Evolutionary conservation across 495 filamentous ascomycete genomes (phyloP), one percentile per base, ranked within the genome.

Genomic region (Daldinia bambusicola): DNA sequence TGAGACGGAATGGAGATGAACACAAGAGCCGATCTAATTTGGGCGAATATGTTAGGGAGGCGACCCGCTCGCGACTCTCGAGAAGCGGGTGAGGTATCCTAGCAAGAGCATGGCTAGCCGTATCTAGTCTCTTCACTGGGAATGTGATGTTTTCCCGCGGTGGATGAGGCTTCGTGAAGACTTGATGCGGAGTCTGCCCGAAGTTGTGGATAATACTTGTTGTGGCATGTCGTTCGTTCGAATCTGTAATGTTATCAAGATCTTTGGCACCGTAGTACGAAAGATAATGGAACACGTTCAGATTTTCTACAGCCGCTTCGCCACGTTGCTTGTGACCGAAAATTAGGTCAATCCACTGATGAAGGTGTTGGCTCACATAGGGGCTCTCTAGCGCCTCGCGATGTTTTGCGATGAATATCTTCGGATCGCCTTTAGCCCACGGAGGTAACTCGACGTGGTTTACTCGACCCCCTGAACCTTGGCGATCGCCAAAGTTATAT

Each of bases 121-220:
- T 91, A 80, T 98, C 95, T 5, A 99, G 81, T 52, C 92, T 84
- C 61, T 84, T 88, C 26, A 84, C 80, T 38, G 86, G 88, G 56
- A 80, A 84, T n/a, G 87, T 80, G 30, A 84, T 79, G 45, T 89
- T 85, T 71, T 98, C 94, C 41, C 90, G 86, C 37, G 85, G 77
- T 7, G 90, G 88, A 79, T 99, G 95, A 14, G 89, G 84, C 66
- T 90, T 88, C 32, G 88, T 89, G 78, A 98, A 99, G 18, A 98
- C 90, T 78, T 99, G 95, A 78, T 95, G 89, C 2, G 96, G 96
- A 12, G 96, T 99, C 77, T 99, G 95, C 1, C 95, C 95, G 79
- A 99, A 99, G 75, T 98, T 98, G 80, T 99, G 94, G 66, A 99
- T 97, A 74, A 97, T 97, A 26, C 93, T 92, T 70, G 97, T 97